These are phyloP conservation scores for Ustilago cynodontis DNA, from an alignment of 1,284 basidiomycete genomes.

Conservation along the genomic window DNA sequence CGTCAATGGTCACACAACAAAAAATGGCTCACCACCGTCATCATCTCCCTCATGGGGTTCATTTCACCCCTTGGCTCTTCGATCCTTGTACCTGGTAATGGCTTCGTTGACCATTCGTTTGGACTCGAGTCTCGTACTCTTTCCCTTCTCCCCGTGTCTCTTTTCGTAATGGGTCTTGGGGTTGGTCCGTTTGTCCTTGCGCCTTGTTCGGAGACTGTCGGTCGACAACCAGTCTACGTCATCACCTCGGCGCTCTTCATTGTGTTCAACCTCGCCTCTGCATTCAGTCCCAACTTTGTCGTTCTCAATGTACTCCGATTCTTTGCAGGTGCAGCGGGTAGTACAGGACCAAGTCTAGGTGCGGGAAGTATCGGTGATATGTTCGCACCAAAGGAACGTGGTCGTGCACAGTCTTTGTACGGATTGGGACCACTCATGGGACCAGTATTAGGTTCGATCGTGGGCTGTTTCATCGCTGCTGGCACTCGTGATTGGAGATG, in stretches of 20 bases:
- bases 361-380: conserved; percentile 64
- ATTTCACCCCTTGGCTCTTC: conserved; percentile 63
- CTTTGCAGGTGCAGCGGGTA: conserved; percentile 58
- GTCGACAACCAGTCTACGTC: conserved; percentile 71
- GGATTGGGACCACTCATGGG: conserved; percentile 61
- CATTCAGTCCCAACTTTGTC: conserved; percentile 66
- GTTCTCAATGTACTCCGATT: conserved; percentile 56
- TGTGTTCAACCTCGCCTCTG: conserved; percentile 68
- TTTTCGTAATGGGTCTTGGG: conserved; percentile 60
- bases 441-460: conserved; percentile 57
- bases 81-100: conserved; percentile 56
- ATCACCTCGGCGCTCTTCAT: conserved; percentile 64
- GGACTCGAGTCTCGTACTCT: conserved; percentile 41
- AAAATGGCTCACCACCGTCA: conserved; percentile 58
- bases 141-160: conserved; percentile 54
- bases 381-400: conserved; percentile 58
- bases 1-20: conserved; percentile 32
- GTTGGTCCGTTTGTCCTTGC: conserved; percentile 72
- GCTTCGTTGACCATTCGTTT: conserved; percentile 46
- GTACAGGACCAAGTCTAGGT: conserved; percentile 60
- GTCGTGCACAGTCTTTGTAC: conserved; percentile 55
- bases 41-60: conserved; percentile 66
- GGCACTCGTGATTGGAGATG: conserved; percentile 51
- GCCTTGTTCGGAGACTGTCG: conserved; percentile 72
- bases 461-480: conserved; percentile 59